Conservation (phyloP, 2,329 filamentous ascomycete species). For the Stagonosporopsis cucurbitacearum region DNA sequence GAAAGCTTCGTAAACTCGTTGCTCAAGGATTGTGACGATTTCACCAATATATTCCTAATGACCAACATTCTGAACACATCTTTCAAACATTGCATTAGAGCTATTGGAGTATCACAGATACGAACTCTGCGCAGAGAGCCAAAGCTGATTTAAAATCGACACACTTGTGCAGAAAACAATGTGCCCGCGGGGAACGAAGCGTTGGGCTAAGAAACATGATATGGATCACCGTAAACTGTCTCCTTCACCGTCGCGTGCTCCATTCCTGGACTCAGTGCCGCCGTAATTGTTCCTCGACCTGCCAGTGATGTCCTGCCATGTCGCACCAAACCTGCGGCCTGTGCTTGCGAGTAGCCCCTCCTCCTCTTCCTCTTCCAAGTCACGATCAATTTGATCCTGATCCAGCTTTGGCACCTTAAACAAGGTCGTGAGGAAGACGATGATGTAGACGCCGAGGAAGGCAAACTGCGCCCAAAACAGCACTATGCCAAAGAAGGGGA, state of each 20-base stretch:
- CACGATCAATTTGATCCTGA: conserved; percentile 80
- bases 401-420: conserved; percentile 82
- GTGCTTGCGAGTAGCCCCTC: conserved; percentile 88
- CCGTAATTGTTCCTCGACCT: conserved; percentile 50
- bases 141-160: too few relatives aligned
- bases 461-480: conserved; percentile 96
- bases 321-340: conserved; percentile 79
- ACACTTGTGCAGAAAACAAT: background rate
- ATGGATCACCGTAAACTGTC: conserved; percentile 1
- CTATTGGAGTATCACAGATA: too few relatives aligned
- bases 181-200: background rate
- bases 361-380: conserved; percentile 90
- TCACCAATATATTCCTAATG: too few relatives aligned
- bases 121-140: too few relatives aligned
- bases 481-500: conserved; percentile 92
- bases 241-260: conserved; percentile 22
- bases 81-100: too few relatives aligned
- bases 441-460: conserved; percentile 81
- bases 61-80: too few relatives aligned
- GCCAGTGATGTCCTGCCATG: conserved; percentile 86
- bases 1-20: too few relatives aligned
- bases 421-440: conserved; percentile 79
- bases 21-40: too few relatives aligned
- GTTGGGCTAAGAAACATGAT: background rate
- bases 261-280: conserved; percentile 34